These are phyloP conservation scores for Cadophora sp. DNA, from an alignment of 2,329 filamentous ascomycete genomes.

Conservation along the genomic window DNA sequence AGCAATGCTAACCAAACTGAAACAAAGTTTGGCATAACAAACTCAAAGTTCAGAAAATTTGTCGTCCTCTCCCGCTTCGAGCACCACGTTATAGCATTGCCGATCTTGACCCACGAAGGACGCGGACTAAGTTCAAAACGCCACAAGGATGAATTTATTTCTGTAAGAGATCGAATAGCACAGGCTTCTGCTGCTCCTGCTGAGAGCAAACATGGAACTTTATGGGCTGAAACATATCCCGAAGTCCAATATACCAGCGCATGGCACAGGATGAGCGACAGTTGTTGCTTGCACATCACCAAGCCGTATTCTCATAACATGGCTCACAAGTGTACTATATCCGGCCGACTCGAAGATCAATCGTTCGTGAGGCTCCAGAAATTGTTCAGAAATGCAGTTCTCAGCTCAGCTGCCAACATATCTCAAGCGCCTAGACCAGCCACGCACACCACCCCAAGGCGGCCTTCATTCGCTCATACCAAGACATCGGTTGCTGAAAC, in stretches of 20 bases:
- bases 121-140: not conserved
- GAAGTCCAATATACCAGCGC: not conserved
- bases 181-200: not conserved
- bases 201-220: not conserved
- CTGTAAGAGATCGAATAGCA: not conserved
- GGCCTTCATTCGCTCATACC: not conserved
- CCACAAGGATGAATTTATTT: constrained; percentile 9
- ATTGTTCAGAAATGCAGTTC: not conserved
- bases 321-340: constrained; percentile 1
- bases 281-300: constrained; percentile 1
- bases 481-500: not conserved
- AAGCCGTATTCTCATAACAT: constrained; percentile 11
- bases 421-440: no score
- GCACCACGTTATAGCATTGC: not conserved
- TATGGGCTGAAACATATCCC: constrained; percentile 1
- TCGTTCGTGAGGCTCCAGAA: not conserved
- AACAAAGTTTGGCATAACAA: constrained; percentile 12
- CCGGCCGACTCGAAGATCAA: not conserved
- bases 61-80: not conserved
- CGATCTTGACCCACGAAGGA: constrained; percentile 13
- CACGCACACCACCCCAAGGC: not conserved
- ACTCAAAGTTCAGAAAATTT: constrained; percentile 18
- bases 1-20: not conserved
- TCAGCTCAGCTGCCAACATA: not conserved
- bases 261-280: constrained; percentile 11